Evolutionary conservation across 2,329 filamentous ascomycete genomes (phyloP).

Genomic region (Seiridium cupressi): DNA sequence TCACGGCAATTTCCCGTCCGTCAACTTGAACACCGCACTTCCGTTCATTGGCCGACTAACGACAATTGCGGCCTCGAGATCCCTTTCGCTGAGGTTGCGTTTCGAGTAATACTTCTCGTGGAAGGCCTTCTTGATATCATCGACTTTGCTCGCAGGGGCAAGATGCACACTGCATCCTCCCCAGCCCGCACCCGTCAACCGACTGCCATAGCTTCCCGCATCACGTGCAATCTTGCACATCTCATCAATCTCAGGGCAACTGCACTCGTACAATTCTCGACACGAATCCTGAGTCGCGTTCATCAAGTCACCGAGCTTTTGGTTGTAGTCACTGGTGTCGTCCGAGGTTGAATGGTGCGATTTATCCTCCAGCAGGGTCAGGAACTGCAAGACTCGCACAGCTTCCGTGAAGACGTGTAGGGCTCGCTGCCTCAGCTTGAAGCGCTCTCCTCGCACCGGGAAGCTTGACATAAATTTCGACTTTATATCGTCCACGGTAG

Average conservation of each 20-base stretch:
- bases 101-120: slow-evolving; percentile 79
- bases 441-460: slow-evolving; percentile 81
- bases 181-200: slow-evolving; percentile 93
- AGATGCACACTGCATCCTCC: slow-evolving; percentile 95
- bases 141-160: slow-evolving; percentile 79
- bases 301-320: slow-evolving; percentile 75
- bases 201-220: slow-evolving; percentile 79
- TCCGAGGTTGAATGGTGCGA: slow-evolving; percentile 39
- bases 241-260: slow-evolving; percentile 86
- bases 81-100: slow-evolving; percentile 64
- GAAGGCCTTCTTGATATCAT: slow-evolving; percentile 73
- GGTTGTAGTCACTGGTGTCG: slow-evolving; percentile 61
- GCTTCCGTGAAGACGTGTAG: slow-evolving; percentile 91
- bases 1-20: slow-evolving; percentile 25
- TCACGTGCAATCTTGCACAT: slow-evolving; percentile 76
- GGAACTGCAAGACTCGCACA: slow-evolving; percentile 79
- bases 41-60: slow-evolving; percentile 85
- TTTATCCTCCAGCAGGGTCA: slow-evolving; percentile 66
- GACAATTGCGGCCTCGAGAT: slow-evolving; percentile 76
- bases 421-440: slow-evolving; percentile 84
- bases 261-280: slow-evolving; percentile 85
- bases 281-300: slow-evolving; percentile 90
- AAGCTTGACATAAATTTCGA: slow-evolving; percentile 81
- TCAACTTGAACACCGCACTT: slow-evolving; percentile 48
- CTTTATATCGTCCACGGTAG: slow-evolving; percentile 71